phyloP scores from a whole-genome alignment of 352 stramenopile genomes.

The Phytophthora sansomeana region DNA sequence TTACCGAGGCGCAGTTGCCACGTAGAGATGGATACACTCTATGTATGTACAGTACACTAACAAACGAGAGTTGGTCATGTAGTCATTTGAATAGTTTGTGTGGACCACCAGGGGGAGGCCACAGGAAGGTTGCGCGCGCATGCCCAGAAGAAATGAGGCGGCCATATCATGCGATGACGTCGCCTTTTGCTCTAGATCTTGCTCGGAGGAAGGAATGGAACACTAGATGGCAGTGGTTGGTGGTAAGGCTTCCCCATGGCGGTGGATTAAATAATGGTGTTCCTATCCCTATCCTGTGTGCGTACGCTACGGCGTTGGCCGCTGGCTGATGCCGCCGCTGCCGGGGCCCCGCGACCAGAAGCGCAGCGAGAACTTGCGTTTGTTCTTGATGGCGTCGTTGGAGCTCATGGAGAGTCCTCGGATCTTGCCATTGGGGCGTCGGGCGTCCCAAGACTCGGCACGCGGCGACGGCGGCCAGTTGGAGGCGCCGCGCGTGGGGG shows the following conservation, averaged over 20 bases:
- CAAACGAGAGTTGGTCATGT: no score
- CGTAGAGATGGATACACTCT: no score
- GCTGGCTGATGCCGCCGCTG: conserved; percentile 23
- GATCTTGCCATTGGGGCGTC: conserved; percentile 54
- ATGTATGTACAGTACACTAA: no score
- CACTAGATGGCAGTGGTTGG: neutral
- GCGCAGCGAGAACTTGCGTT: conserved; percentile 75
- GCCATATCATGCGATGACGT: conserved; percentile 11
- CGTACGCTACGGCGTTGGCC: conserved; percentile 21
- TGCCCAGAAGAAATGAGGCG: conserved; percentile 1
- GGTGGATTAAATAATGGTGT: conserved; percentile 45
- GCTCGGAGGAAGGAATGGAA: conserved; percentile 2
- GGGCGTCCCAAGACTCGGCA: conserved; percentile 42
- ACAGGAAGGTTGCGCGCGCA: conserved; percentile 11
- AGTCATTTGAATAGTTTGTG: no score
- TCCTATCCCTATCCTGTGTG: conserved; percentile 33
- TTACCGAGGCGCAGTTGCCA: no score
- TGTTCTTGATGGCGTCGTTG: conserved; percentile 60
- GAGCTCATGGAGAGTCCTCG: conserved; percentile 67
- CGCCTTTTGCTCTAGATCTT: conserved; percentile 12
- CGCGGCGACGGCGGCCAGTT: conserved; percentile 34
- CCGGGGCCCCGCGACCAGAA: conserved; percentile 59
- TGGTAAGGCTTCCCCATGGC: conserved; percentile 12
- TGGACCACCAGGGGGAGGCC: no score
- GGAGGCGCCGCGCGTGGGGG: conserved; percentile 30